phyloP scores from a whole-genome alignment of 352 stramenopile species.

The Globisporangium solare region DNA sequence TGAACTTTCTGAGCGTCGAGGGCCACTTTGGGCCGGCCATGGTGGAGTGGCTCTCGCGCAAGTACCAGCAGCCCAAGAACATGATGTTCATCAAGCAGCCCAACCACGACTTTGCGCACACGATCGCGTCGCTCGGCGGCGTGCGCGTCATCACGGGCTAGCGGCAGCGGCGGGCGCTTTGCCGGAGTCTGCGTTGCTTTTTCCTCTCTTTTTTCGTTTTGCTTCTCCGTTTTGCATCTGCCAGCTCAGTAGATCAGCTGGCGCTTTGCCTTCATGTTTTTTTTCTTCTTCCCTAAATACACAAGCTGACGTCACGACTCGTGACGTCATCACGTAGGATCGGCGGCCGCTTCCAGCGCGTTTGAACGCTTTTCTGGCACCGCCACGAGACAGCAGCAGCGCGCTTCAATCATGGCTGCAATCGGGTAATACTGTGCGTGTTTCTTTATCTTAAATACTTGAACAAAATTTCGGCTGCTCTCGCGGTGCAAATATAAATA shows the following conservation, averaged over 20 bases:
- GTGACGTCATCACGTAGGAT: no score
- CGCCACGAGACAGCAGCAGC: no score
- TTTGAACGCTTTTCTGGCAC: no score
- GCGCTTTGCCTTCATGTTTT: no score
- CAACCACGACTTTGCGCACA: conserved; percentile 93
- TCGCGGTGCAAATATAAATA: not conserved
- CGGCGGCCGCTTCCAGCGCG: no score
- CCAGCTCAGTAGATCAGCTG: not conserved
- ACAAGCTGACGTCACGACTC: no score
- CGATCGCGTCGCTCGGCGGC: conserved; percentile 87
- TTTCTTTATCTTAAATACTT: conserved; percentile 9
- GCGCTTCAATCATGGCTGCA: no score
- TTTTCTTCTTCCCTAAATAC: not conserved
- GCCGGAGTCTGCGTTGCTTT: no score
- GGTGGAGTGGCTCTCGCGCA: conserved; percentile 89
- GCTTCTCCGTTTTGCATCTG: not conserved
- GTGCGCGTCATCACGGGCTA: conserved; percentile 91
- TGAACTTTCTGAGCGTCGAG: conserved; percentile 90
- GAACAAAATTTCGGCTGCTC: not conserved
- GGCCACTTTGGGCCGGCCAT: conserved; percentile 82
- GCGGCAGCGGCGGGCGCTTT: not conserved
- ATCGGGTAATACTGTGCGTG: no score
- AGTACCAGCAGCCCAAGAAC: conserved; percentile 91
- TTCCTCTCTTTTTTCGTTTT: no score
- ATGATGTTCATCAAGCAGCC: conserved; percentile 97